A percentile compares a stretch with the other conserved stretches of the same genome.
Evolutionary conservation across 345 rosid species (phyloP).

Genomic region (Excoecaria agallocha): DNA sequence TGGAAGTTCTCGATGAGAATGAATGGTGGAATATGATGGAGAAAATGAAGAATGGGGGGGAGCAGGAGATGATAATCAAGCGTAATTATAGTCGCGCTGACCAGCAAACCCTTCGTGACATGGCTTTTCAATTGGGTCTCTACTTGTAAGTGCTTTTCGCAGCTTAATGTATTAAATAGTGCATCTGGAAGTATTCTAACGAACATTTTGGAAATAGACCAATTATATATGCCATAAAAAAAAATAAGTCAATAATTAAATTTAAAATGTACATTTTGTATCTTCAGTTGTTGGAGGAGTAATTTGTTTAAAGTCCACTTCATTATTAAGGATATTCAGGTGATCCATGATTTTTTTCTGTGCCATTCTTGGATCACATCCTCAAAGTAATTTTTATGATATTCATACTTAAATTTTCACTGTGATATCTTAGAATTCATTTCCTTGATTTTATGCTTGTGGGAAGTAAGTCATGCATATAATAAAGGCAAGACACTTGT

Average conservation of each 20-base stretch:
- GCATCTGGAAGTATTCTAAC: background rate
- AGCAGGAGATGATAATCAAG: conserved; percentile 73
- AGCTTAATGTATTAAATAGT: background rate
- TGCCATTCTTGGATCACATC: too few species aligned
- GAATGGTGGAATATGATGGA: conserved; percentile 89
- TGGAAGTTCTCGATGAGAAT: conserved; percentile 77
- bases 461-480: conserved; percentile 89
- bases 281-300: background rate
- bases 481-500: conserved; percentile 82
- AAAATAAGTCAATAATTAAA: background rate
- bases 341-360: background rate
- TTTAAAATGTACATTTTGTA: background rate
- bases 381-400: background rate
- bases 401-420: background rate
- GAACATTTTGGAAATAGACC: background rate
- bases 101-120: conserved; percentile 64
- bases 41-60: conserved; percentile 58
- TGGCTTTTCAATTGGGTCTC: conserved; percentile 73
- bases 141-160: conserved; percentile 65
- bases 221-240: background rate
- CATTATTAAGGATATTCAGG: background rate
- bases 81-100: conserved; percentile 64
- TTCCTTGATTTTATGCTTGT: conserved; percentile 32
- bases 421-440: conserved; percentile 10
- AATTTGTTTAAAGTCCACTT: background rate